Evolutionary conservation across 2,329 filamentous ascomycete genomes (phyloP).

Genomic region (Fusarium nurragi): DNA sequence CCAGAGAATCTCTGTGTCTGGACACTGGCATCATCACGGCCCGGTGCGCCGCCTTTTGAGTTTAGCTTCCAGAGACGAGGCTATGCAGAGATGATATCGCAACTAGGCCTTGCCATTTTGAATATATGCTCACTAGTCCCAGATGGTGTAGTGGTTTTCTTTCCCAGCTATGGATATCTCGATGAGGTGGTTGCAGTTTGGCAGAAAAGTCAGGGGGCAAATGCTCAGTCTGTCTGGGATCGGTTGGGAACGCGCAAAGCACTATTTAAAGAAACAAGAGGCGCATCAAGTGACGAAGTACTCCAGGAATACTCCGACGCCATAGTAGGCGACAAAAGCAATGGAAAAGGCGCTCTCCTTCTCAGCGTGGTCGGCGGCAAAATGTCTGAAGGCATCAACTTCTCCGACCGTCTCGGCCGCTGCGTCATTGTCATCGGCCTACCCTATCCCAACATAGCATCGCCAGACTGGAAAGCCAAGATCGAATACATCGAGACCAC

Average conservation of each 20-base stretch:
- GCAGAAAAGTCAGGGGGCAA: conserved; percentile 54
- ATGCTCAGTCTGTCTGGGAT: conserved; percentile 63
- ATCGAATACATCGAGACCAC: conserved; percentile 83
- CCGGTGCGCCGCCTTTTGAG: conserved; percentile 69
- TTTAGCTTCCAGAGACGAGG: conserved; percentile 86
- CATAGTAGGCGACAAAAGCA: conserved; percentile 60
- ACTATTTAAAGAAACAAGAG: conserved; percentile 68
- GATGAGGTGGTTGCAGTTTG: conserved; percentile 75
- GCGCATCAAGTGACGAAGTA: conserved; percentile 71
- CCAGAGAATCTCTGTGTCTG: conserved; percentile 81
- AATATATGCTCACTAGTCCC: conserved; percentile 79
- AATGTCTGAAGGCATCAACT: conserved; percentile 98
- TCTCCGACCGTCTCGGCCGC: conserved; percentile 87
- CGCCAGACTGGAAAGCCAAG: conserved; percentile 92
- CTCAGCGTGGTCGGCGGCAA: conserved; percentile 94
- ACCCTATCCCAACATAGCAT: conserved; percentile 90
- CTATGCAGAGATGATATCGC: conserved; percentile 73
- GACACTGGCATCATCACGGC: conserved; percentile 64
- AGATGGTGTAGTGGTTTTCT: conserved; percentile 93
- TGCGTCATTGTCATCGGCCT: conserved; percentile 92
- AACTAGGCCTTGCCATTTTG: conserved; percentile 78
- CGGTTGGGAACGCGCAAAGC: conserved; percentile 67
- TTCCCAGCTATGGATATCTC: conserved; percentile 93
- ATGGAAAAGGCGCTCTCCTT: conserved; percentile 74
- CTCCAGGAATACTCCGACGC: conserved; percentile 77